A percentile compares a stretch with the other conserved stretches of the same genome.
phyloP scores from a whole-genome alignment of 805 yeast species.

The Zygosaccharomyces bisporus region DNA sequence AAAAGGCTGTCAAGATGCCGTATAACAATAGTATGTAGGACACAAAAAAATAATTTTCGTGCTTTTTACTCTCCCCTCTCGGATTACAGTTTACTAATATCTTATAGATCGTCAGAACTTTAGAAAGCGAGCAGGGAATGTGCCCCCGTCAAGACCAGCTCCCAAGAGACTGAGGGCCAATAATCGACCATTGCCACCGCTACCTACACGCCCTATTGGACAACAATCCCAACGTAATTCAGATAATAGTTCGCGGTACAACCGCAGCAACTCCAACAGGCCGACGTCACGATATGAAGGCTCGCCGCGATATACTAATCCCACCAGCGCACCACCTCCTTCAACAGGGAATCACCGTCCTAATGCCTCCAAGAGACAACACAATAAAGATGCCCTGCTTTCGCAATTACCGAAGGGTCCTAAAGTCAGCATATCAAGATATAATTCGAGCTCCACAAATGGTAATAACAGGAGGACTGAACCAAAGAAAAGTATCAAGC shows the following conservation, averaged over 20 bases:
- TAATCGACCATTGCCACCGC: slow-evolving; percentile 12
- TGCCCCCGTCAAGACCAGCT: slow-evolving; percentile 19
- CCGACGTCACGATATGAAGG: slow-evolving; percentile 20
- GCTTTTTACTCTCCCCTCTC: not conserved
- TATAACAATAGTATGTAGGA: slow-evolving; percentile 16
- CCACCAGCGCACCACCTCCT: not conserved
- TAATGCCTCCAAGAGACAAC: slow-evolving; percentile 3
- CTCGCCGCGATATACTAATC: slow-evolving; percentile 17
- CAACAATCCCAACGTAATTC: slow-evolving; percentile 4
- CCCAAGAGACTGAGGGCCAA: slow-evolving; percentile 19
- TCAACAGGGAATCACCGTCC: not conserved
- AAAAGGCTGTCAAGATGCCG: slow-evolving; percentile 10
- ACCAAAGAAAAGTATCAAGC: slow-evolving; percentile 3
- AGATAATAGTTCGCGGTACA: slow-evolving; percentile 11
- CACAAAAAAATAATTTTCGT: not conserved
- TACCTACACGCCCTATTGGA: slow-evolving; percentile 12
- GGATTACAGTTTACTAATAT: slow-evolving; percentile 8
- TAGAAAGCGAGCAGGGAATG: slow-evolving; percentile 18
- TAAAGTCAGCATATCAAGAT: slow-evolving; percentile 16
- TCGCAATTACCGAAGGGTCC: slow-evolving; percentile 30
- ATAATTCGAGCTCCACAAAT: slow-evolving; percentile 9
- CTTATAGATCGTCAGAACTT: slow-evolving; percentile 15
- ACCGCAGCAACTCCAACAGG: slow-evolving; percentile 5
- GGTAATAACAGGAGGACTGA: slow-evolving; percentile 9
- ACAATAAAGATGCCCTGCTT: slow-evolving; percentile 14